Conservation (phyloP, 2,329 filamentous ascomycete species). For the Pseudogymnoascus destructans region DNA sequence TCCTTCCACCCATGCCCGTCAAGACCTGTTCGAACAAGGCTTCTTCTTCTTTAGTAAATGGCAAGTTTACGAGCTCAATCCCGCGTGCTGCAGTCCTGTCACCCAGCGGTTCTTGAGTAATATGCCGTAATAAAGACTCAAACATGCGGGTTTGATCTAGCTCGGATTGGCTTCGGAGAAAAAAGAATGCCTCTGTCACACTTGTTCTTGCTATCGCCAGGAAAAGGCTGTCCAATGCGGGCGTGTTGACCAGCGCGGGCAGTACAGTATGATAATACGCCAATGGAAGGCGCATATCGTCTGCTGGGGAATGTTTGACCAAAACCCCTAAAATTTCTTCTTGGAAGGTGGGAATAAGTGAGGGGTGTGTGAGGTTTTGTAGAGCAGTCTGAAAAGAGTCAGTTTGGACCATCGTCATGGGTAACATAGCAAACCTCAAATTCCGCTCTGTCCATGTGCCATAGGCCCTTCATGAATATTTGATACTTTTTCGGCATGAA, state of each 20-base stretch:
- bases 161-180: conserved; percentile 52
- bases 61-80: conserved; percentile 58
- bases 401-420: conserved; percentile 14
- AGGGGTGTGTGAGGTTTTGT: conserved; percentile 66
- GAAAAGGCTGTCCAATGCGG: conserved; percentile 54
- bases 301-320: conserved; percentile 44
- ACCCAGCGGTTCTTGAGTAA: conserved; percentile 33
- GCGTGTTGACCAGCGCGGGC: conserved; percentile 53
- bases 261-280: conserved; percentile 68
- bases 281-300: conserved; percentile 52
- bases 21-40: conserved; percentile 60
- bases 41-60: conserved; percentile 59
- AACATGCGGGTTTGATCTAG: conserved; percentile 51
- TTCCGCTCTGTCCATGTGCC: conserved; percentile 62
- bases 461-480: conserved; percentile 70
- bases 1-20: conserved; percentile 49
- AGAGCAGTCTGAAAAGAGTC: conserved; percentile 43
- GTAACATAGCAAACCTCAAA: conserved; percentile 39
- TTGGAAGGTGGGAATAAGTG: conserved; percentile 65
- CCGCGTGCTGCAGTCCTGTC: conserved; percentile 40
- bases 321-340: conserved; percentile 67
- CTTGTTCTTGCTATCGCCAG: conserved; percentile 53
- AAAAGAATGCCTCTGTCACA: conserved; percentile 61
- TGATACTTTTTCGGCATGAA: conserved; percentile 64
- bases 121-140: conserved; percentile 47